Evolutionary conservation across 768 basidiomycete genomes (phyloP).

Genomic region (Dentipellis sp.): DNA sequence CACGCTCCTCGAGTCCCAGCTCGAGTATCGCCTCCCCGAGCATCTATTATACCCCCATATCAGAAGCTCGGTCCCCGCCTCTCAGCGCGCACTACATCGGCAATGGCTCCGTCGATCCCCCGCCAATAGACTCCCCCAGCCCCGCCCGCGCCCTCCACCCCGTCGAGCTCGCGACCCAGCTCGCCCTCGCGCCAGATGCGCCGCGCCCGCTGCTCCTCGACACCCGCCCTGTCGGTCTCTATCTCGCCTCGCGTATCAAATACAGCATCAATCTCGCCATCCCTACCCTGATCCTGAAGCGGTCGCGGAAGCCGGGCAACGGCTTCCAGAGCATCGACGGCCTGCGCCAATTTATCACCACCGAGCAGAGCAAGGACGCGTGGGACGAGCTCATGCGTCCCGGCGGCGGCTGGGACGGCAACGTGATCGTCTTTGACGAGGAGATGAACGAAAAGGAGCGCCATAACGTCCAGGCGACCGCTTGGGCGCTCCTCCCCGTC

Average conservation of each 20-base stretch:
- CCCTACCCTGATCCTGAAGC: constrained; percentile 84
- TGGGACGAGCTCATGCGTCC: constrained; percentile 59
- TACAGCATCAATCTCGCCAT: constrained; percentile 80
- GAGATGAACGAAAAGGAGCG: constrained; percentile 65
- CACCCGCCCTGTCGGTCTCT: constrained; percentile 63
- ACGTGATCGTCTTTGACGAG: constrained; percentile 70
- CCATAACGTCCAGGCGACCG: constrained; percentile 41
- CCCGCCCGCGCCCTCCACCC: constrained; percentile 34
- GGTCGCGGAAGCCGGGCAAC: constrained; percentile 62
- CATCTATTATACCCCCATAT: constrained; percentile 45
- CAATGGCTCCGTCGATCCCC: constrained; percentile 9
- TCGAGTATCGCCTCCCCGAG: constrained; percentile 31
- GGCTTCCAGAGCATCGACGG: constrained; percentile 59
- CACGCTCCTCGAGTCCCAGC: constrained; percentile 34
- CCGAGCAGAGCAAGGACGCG: constrained; percentile 56
- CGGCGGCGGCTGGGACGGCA: constrained; percentile 58
- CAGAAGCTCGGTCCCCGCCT: constrained; percentile 23
- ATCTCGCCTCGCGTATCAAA: constrained; percentile 53
- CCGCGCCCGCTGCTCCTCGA: constrained; percentile 68
- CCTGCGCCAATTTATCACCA: constrained; percentile 75
- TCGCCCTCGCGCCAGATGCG: constrained; percentile 26
- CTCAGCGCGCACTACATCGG: constrained; percentile 23
- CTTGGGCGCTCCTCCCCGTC: constrained; percentile 66
- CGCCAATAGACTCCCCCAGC: constrained; percentile 15
- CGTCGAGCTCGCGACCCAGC: constrained; percentile 36